Evolutionary conservation across 2,329 filamentous ascomycete genomes (phyloP), one percentile per base, ranked within the genome.

Genomic region (Colletotrichum brevisporum): DNA sequence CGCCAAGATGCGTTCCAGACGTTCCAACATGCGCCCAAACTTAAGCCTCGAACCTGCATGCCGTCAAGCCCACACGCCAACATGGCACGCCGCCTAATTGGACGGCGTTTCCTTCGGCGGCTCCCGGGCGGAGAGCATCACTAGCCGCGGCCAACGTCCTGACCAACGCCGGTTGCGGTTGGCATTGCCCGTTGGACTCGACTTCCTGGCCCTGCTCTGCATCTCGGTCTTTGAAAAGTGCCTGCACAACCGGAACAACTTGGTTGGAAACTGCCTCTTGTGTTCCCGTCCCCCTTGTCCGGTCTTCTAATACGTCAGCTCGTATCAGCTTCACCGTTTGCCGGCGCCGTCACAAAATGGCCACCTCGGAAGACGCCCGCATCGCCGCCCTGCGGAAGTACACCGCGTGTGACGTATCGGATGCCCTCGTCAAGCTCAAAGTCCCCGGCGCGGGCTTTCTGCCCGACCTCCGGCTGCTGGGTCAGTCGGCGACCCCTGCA

Each of bases 361-460:
- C 60, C 24, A 47, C 53, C n/a, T 15, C 68, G 27, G 71, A 75
- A 51, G 72, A 75, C 39, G 72, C 76, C 27, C 64, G 58, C 36
- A 63, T 72, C 53, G 36, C 48, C n/a, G 54, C 70, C 43, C 79
- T 83, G 26, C 74, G 73, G 66, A 73, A 77, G 45, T 85, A 84
- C 73, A 80, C 79, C 18, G 83, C 84, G 45, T 86, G 84, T 77
- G 84, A 93, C 84, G 83, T 94, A 69, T 92, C 92, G 12, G 92
- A 94, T 77, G 91, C 91, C 6, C 85, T 94, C 2, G 84, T 93
- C 63, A 92, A 91, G 75, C 84, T 94, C 55, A 86, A 91, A 68
- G 86, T 91, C 9, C 85, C 90, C 12, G 85, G 87, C 54, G 91
- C 90, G 27, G 92, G 92, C 62, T 90, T 90, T 76, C 80, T 94